These are phyloP conservation scores for Candolleomyces aberdarensis DNA, from an alignment of 768 basidiomycete genomes.

Conservation along the genomic window DNA sequence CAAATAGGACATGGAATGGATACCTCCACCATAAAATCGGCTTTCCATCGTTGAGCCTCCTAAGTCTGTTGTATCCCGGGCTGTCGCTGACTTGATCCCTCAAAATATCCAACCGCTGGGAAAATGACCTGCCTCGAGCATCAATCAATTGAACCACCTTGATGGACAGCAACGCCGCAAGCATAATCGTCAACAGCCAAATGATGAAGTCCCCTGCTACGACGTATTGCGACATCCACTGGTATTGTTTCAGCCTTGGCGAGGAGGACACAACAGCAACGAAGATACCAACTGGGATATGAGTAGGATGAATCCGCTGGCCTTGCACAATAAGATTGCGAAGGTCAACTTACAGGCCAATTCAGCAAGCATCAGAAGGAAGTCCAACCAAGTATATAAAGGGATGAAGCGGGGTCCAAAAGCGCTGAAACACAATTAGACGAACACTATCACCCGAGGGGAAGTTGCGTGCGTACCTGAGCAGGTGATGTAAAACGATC, in stretches of 20 bases:
- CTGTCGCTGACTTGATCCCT: neutral
- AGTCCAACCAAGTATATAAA: neutral
- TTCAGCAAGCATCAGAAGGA: neutral
- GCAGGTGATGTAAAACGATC: no score
- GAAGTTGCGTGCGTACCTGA: no score
- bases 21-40: neutral
- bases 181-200: neutral
- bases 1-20: neutral
- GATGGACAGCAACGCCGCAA: neutral
- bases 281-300: neutral
- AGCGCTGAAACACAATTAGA: neutral
- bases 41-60: no score
- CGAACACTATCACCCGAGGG: no score
- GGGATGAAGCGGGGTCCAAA: neutral
- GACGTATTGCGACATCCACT: neutral
- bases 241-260: neutral
- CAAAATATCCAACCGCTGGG: neutral
- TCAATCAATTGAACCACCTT: neutral
- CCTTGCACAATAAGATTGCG: neutral
- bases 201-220: neutral
- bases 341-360: neutral
- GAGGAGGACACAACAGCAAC: neutral
- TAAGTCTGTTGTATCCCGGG: neutral
- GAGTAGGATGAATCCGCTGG: neutral
- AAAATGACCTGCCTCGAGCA: neutral